Evolutionary conservation across 2,329 filamentous ascomycete genomes (phyloP), one percentile per base, ranked within the genome.

Genomic region (Pseudocercospora macadamiae): DNA sequence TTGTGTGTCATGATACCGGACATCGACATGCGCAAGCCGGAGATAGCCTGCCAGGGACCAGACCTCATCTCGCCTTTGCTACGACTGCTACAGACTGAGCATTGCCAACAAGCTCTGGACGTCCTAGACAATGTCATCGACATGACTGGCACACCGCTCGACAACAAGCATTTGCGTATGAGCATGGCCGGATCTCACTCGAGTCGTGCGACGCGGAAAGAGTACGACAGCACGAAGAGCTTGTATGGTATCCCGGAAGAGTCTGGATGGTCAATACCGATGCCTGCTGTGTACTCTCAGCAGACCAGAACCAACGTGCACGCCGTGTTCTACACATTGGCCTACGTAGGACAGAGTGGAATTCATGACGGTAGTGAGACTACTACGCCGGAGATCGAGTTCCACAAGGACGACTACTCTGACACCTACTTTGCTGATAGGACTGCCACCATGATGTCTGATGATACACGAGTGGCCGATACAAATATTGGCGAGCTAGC

Each of bases 211-310:
- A 89, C 95, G 51, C 88, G 91, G 49, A 97, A 97, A 72, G 93
- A 97, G 75, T 97, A 96, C 68, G 93, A 96, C 71, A 88, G 90
- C 19, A 96, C 91, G 0, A 90, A 96, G 73, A 97, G 92, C 70
- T 78, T 99, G 30, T 99, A 97, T 73, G 96, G 96, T 25, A 97
- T 99, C 59, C 95, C 95, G 0, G 93, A 97, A 72, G 88, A 92
- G 19, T 95, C 91, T 14, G 95, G 95, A 1, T 99, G 95, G 95
- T 95, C 95, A 0, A 91, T 99, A 44, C 93, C 95, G 0, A 86
- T 96, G 72, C 95, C 95, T 14, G 93, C 93, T 0, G 89, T 90
- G 56, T 93, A 96, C 77, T 95, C 93, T 0, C 88, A 89, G 54
- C 85, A 87, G 30, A 97, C 95, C 3, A 85, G 95, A 57, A 85